Conservation (phyloP, 2,329 filamentous ascomycete species). For the Penicillium sp. region DNA sequence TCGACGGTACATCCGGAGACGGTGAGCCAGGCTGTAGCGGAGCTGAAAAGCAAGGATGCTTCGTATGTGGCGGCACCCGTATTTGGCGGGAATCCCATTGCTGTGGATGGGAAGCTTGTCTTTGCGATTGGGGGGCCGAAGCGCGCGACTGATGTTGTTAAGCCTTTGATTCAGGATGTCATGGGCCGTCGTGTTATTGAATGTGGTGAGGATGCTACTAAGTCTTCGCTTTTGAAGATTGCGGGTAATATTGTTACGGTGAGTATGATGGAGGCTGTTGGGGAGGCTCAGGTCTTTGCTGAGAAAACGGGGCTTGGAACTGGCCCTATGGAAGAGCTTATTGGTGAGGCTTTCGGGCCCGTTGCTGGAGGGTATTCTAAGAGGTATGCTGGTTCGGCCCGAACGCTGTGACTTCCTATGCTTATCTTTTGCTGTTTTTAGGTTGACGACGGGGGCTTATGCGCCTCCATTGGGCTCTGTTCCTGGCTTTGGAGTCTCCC, state of each 20-base stretch:
- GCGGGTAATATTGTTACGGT: constrained; percentile 46
- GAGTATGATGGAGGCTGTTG: constrained; percentile 46
- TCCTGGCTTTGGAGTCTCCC: constrained; percentile 38
- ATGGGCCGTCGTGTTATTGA: constrained; percentile 45
- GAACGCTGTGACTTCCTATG: not conserved
- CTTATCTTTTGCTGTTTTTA: constrained; percentile 5
- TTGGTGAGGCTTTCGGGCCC: constrained; percentile 44
- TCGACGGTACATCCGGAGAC: constrained; percentile 82
- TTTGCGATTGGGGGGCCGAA: constrained; percentile 43
- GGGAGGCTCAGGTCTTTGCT: constrained; percentile 47
- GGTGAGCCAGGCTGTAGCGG: constrained; percentile 31
- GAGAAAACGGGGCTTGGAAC: constrained; percentile 46
- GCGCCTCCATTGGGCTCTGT: constrained; percentile 36
- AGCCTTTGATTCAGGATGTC: constrained; percentile 43
- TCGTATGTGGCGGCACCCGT: constrained; percentile 43
- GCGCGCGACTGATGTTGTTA: constrained; percentile 33
- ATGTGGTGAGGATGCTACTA: constrained; percentile 44
- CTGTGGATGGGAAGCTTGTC: constrained; percentile 46
- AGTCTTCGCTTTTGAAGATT: constrained; percentile 45
- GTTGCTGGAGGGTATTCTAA: constrained; percentile 45
- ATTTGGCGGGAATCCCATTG: constrained; percentile 45
- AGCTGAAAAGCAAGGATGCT: constrained; percentile 35
- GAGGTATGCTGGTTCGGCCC: constrained; percentile 25
- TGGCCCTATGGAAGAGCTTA: constrained; percentile 42
- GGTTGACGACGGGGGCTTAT: constrained; percentile 45